Evolutionary conservation across 257 asterid species (phyloP).

Genomic region (Nemophila menziesii): DNA sequence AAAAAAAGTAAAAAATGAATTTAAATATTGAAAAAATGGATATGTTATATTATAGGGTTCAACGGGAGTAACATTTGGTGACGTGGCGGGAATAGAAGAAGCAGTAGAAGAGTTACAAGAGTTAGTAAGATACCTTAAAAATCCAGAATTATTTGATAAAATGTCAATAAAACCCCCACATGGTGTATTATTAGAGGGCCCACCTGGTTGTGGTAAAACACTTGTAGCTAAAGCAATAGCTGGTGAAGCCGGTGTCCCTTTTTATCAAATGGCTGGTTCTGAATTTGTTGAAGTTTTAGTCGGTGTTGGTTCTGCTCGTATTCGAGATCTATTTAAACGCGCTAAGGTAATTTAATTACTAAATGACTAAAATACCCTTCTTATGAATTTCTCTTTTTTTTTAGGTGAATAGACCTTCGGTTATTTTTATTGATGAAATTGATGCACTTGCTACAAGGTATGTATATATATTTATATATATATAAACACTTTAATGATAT

Average conservation of each 20-base stretch:
- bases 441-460: constrained; percentile 98
- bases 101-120: constrained; percentile 99
- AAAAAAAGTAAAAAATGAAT: no score
- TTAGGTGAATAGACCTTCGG: constrained; percentile 94
- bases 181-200: constrained; percentile 99
- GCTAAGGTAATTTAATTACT: constrained; percentile 56
- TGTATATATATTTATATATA: constrained; percentile 4
- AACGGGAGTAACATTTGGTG: constrained; percentile 81
- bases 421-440: constrained; percentile 94
- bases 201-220: constrained; percentile 99
- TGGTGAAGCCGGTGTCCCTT: constrained; percentile 99
- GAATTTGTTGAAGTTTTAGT: constrained; percentile 95
- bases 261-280: constrained; percentile 99
- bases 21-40: no score
- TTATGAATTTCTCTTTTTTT: constrained; percentile 23
- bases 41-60: constrained; percentile 31
- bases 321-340: constrained; percentile 93
- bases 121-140: constrained; percentile 94
- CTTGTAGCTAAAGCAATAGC: constrained; percentile 98
- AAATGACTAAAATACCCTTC: no score
- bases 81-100: constrained; percentile 97
- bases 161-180: constrained; percentile 98
- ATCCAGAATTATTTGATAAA: constrained; percentile 90
- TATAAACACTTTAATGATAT: no score
- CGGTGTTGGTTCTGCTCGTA: constrained; percentile 99